Base-by-base conservation (phyloP, 495 filamentous ascomycete genomes). In the Aspergillus hancockii region DNA sequence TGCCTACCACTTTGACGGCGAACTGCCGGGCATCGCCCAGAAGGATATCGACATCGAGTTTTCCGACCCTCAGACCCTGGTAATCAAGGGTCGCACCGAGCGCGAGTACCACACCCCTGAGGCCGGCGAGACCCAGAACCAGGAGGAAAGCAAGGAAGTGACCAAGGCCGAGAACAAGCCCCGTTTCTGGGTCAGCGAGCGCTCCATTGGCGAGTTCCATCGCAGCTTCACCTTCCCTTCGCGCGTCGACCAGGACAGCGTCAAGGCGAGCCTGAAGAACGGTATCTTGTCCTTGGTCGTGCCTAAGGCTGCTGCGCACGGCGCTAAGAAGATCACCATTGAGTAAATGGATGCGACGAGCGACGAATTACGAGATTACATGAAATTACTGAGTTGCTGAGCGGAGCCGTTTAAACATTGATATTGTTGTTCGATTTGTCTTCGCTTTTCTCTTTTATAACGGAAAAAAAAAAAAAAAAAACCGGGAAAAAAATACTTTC, bases 41-140 rank as follows among this genome's bases (percentile, higher is more conserved):
- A 85, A 92, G 59, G 81, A 95, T 67, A 75, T 97, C 64, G 74
- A 84, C 61, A 90, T 97, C 64, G 91, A 96, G 69, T 96, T 96
- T 81, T 83, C 85, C 59, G 92, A 97, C 73, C 73, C 79, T 3
- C 83, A 91, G 59, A 96, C 90, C 32, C 75, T 98, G 8, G 81
- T 86, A 59, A 82, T 97, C 72, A 82, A 83, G 61, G 93, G 93
- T 59, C 85, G 78, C 51, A 78, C 81, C 51, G 51, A 79, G 58
- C 75, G 75, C 52, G 74, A 80, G 54, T 75, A 74, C 60, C 60
- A 72, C 57, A 74, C 85, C 63, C 70, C 81, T 28, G 80, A 80
- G 25, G 81, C 83, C 58, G 79, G 82, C 50, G 82, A 84, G 47
- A 81, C 77, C 30, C 62, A 31, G 13, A 14, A 43, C 30, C 62